Base-by-base conservation (phyloP, 2,329 filamentous ascomycete species). In the Zelopaecilomyces penicillatus region DNA sequence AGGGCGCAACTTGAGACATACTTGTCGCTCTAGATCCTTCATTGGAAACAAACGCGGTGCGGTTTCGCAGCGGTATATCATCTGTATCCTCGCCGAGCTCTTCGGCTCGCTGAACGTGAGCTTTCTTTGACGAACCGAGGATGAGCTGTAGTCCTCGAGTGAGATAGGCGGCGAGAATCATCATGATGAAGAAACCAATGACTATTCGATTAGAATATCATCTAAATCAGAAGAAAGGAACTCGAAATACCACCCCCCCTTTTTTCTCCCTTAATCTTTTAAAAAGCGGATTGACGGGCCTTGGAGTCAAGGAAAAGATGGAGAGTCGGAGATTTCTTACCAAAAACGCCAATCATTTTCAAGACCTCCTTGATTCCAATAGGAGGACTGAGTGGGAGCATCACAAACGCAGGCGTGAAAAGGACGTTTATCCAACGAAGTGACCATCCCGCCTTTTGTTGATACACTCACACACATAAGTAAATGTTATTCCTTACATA, bases 391-490 rank as follows among this genome's bases (percentile, higher is more conserved):
- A 82, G 63, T 5, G 78, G 76, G 1, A 82, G 62, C 29, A 78
- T 64, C 6, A 81, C 69, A 60, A 82, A 82, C 0, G 75, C 72
- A 6, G 76, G 77, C 3, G 72, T 76, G 52, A 81, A 80, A 51
- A 78, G 71, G 41, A 80, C 62, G 45, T 72, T 77, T 52, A 81
- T 78, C 67, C 76, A 80, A 37, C 71, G 68, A 28, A 80, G 62
- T 5, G 74, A 70, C 69, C 76, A 81, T 6, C 72, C 71, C 38
- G 73, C 73, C 74, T 79, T 19, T 19, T 19, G 19, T 19, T 19
- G 19, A 19, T 19, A 19, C 19, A 19, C 19, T 19, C 19, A 19
- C 19, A 19, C 19, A 19, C 19, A 19, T 19, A 19, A 19, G 19
- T 19, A 19, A 19, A 19, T 19, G 19, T 19, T 19, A 19, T 19